phyloP scores from a whole-genome alignment of 192 early-diverging fungal species.

The Coemansia sp. region DNA sequence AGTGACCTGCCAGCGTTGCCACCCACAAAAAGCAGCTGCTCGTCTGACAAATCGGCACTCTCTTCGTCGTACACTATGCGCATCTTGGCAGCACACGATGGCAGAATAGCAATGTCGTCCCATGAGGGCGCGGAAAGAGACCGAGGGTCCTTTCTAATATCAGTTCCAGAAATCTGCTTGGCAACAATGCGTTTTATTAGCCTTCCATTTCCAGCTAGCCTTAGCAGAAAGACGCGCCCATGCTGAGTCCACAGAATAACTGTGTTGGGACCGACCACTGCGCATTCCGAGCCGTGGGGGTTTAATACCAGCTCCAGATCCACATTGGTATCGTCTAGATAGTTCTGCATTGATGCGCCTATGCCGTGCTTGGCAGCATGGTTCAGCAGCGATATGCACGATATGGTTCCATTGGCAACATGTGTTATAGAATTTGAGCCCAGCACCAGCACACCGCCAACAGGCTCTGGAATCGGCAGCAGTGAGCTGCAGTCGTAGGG shows the following conservation, averaged over 20 bases:
- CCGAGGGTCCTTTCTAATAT: constrained; percentile 5
- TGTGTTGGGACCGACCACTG: constrained; percentile 68
- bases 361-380: constrained; percentile 74
- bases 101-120: constrained; percentile 33
- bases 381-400: constrained; percentile 61
- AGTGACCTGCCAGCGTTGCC: constrained; percentile 38
- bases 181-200: constrained; percentile 74
- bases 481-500: constrained; percentile 80
- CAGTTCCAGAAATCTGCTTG: constrained; percentile 33
- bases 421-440: constrained; percentile 79
- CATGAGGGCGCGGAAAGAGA: constrained; percentile 20
- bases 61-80: constrained; percentile 18
- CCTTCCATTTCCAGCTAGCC: constrained; percentile 71
- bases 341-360: constrained; percentile 50
- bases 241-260: constrained; percentile 67
- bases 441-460: constrained; percentile 83
- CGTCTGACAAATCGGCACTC: constrained; percentile 8
- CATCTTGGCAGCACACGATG: constrained; percentile 31
- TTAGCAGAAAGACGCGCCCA: constrained; percentile 72
- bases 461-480: constrained; percentile 73
- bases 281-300: constrained; percentile 53
- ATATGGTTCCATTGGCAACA: constrained; percentile 71
- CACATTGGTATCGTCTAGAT: constrained; percentile 49
- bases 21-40: constrained; percentile 36
- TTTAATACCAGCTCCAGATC: constrained; percentile 71